Conservation (phyloP, 148 eudicot species). For the Rheum nobile region DNA sequence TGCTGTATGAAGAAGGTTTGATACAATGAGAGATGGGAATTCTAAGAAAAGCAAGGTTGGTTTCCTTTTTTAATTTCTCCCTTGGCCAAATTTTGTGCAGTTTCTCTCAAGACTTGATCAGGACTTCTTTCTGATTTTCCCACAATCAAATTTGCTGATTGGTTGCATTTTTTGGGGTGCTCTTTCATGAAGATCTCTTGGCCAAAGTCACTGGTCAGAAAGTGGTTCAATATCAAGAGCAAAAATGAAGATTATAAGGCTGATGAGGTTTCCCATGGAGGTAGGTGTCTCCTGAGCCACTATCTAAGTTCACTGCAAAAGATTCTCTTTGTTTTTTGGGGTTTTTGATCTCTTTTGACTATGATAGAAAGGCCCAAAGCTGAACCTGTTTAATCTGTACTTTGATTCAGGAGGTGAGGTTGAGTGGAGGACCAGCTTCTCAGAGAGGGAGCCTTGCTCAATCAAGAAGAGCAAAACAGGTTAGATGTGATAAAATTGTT, state of each 20-base stretch:
- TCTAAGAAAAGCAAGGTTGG: constrained; percentile 83
- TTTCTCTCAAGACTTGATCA: not conserved
- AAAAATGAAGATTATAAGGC: constrained; percentile 53
- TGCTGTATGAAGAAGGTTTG: constrained; percentile 56
- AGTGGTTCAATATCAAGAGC: constrained; percentile 84
- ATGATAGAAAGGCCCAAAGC: not conserved
- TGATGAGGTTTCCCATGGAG: constrained; percentile 70
- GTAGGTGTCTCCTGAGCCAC: constrained; percentile 18
- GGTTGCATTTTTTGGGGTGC: constrained; percentile 2
- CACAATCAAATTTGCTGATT: not conserved
- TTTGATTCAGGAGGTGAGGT: constrained; percentile 58
- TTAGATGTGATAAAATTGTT: constrained; percentile 17
- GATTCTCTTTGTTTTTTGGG: not conserved
- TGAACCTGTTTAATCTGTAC: not conserved
- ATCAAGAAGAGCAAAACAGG: constrained; percentile 82
- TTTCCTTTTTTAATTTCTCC: not conserved
- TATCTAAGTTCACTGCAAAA: not conserved
- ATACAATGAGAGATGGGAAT: constrained; percentile 77
- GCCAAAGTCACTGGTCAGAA: constrained; percentile 75
- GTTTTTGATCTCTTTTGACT: not conserved
- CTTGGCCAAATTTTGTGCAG: constrained; percentile 6
- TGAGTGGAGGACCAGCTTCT: constrained; percentile 72
- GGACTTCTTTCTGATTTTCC: not conserved
- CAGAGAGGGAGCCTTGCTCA: constrained; percentile 71
- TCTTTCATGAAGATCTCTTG: constrained; percentile 59